Percentiles rank a stretch among this genome's conserved stretches.
phyloP scores from a whole-genome alignment of 345 rosid species.

The Cardiospermum halicacabum region DNA sequence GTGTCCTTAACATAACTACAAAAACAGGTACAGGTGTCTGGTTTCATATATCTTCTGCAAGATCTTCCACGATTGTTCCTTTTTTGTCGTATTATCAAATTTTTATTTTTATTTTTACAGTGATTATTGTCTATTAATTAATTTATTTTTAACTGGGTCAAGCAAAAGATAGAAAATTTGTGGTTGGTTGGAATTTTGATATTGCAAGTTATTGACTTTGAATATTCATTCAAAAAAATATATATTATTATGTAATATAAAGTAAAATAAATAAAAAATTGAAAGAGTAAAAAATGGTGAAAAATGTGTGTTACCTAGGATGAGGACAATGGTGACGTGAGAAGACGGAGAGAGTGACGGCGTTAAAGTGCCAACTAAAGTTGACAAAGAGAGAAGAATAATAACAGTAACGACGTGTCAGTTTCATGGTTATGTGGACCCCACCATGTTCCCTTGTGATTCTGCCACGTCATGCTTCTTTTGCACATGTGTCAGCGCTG shows the following conservation, averaged over 20 bases:
- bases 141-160: background rate
- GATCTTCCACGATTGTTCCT: too few species aligned
- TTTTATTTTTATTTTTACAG: background rate
- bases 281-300: too few species aligned
- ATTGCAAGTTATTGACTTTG: background rate
- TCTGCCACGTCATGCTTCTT: slow-evolving; percentile 19
- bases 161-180: background rate
- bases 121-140: background rate
- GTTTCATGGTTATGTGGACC: background rate
- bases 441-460: background rate
- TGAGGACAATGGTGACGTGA: slow-evolving; percentile 1
- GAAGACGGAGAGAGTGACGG: slow-evolving; percentile 1
- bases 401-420: slow-evolving; percentile 11
- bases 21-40: too few species aligned
- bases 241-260: too few species aligned
- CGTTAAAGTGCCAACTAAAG: slow-evolving; percentile 2
- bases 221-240: too few species aligned
- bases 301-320: slow-evolving; percentile 17
- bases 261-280: too few species aligned
- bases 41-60: too few species aligned
- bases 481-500: slow-evolving; percentile 19
- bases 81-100: too few species aligned
- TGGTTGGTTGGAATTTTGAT: background rate
- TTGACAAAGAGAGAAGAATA: background rate
- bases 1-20: slow-evolving; percentile 10